phyloP scores from a whole-genome alignment of 2,329 filamentous ascomycete species.

The Chlorencoelia australis region DNA sequence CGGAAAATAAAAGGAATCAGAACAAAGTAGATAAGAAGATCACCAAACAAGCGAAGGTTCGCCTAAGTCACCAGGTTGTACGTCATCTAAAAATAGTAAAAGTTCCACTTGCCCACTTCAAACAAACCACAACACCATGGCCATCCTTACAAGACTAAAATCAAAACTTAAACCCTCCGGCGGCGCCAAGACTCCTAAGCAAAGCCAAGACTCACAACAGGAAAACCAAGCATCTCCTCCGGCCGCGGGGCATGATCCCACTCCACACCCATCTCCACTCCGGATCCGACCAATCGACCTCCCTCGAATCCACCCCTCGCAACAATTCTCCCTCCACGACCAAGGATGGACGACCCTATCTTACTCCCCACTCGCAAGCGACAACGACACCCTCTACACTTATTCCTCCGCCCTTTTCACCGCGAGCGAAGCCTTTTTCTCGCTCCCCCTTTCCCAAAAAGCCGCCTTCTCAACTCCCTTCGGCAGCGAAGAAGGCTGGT shows the following conservation, averaged over 20 bases:
- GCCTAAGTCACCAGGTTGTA: too few relatives aligned
- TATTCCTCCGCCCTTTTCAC: conserved; percentile 14
- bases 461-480: conserved; percentile 12
- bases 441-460: conserved; percentile 16
- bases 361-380: conserved; percentile 5
- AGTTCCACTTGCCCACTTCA: background rate
- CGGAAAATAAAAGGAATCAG: too few relatives aligned
- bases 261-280: background rate
- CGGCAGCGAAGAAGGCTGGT: conserved; percentile 21
- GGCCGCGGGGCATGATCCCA: background rate
- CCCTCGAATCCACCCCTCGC: conserved; percentile 11
- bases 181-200: too few relatives aligned
- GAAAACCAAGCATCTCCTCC: background rate
- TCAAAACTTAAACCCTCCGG: background rate
- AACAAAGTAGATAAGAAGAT: too few relatives aligned
- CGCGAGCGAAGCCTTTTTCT: conserved; percentile 18
- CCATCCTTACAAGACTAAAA: background rate
- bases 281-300: conserved; percentile 8
- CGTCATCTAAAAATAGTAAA: too few relatives aligned
- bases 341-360: conserved; percentile 21
- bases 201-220: background rate
- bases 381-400: conserved; percentile 11
- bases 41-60: too few relatives aligned
- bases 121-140: background rate
- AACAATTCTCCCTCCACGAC: conserved; percentile 12